These are phyloP conservation scores for Oryza glumipatula DNA, from an alignment of 176 grass and related monocot species.

Conservation along the genomic window DNA sequence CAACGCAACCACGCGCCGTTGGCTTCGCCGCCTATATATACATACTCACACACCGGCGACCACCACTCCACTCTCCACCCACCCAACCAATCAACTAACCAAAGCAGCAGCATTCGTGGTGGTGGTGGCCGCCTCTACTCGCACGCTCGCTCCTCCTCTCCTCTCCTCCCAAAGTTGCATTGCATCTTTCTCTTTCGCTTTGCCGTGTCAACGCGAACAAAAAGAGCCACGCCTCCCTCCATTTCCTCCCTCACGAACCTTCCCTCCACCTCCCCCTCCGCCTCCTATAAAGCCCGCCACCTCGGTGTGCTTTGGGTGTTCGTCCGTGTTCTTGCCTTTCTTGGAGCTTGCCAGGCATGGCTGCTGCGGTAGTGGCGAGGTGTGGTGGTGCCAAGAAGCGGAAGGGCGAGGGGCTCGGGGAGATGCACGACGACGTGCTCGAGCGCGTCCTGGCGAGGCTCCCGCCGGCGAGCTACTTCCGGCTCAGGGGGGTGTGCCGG, in stretches of 20 bases:
- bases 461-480: slow-evolving; percentile 73
- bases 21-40: not conserved
- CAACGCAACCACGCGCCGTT: not conserved
- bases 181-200: slow-evolving; percentile 40
- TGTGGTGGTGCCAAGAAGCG: slow-evolving; percentile 36
- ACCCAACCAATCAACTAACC: not conserved
- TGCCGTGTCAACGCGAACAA: slow-evolving; percentile 67
- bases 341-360: slow-evolving; percentile 2
- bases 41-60: not conserved
- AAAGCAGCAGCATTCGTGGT: not conserved
- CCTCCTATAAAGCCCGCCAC: slow-evolving; percentile 42
- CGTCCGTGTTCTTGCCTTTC: not conserved
- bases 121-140: not conserved
- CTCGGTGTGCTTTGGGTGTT: not conserved
- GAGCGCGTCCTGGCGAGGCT: slow-evolving; percentile 77
- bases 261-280: slow-evolving; percentile 3
- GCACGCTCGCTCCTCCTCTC: not conserved
- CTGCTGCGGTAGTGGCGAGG: not conserved
- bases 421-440: slow-evolving; percentile 80
- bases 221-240: slow-evolving; percentile 37
- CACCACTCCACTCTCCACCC: not conserved
- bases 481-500: slow-evolving; percentile 64
- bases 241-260: slow-evolving; percentile 30
- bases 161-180: slow-evolving; percentile 27
- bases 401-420: slow-evolving; percentile 51